Evolutionary conservation across 2,329 filamentous ascomycete genomes (phyloP), one percentile per base, ranked within the genome.

Genomic region (Aspergillus sp.): DNA sequence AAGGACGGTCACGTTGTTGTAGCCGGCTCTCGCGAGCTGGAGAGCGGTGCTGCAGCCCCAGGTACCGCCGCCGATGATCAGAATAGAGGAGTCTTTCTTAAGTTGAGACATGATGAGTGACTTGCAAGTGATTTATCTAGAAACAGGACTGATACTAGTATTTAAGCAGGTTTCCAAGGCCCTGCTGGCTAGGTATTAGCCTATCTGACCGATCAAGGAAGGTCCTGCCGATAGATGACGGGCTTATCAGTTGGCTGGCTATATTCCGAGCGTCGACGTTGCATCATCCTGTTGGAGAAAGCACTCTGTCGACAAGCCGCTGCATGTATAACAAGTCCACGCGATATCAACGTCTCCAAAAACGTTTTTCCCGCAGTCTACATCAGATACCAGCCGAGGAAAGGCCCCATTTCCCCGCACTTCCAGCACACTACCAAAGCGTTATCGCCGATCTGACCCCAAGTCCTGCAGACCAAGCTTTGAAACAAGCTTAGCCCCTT

Each of bases 21-120:
- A 84, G 46, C 82, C 82, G 54, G 79, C 74, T 31, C 81, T 77
- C 28, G 82, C 79, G 6, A 85, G 75, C 65, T 84, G 79, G 22
- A 83, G 74, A n/a, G 83, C 82, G n/a, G 82, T 83, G 7, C 80
- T 81, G 38, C 78, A 79, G 13, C 83, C 83, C 72, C 83, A 84
- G 0, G 82, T 83, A 9, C 83, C 83, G 23, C 77, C 80, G 8
- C 83, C 82, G 54, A 84, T 68, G 43, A 84, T 80, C 23, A 84
- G 69, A 51, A 69, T 76, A 9, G 65, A 67, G 17, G 66, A 68
- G 13, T 55, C 50, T 9, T 45, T 54, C 50, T 54, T 66, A n/a
- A 60, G 57, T 7, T 41, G 50, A 6, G 50, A 25, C 57, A 59
- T 59, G n/a, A 9, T 48, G 28, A 7, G 38, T 19, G 13, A n/a